These are phyloP conservation scores for Aspergillus sp. DNA, from an alignment of 2,329 filamentous ascomycete species.

Conservation along the genomic window DNA sequence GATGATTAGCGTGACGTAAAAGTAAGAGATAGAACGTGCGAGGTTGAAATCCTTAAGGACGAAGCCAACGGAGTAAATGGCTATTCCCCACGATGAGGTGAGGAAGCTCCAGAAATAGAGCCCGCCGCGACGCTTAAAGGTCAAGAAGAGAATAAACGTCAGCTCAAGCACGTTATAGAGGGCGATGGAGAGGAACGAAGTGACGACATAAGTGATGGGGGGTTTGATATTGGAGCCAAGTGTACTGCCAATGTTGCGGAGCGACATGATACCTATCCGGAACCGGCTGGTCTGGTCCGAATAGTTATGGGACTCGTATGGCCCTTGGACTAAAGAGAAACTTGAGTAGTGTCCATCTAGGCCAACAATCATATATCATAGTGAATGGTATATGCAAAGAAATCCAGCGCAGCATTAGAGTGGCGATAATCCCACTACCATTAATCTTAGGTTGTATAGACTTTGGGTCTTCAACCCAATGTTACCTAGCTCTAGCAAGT, in stretches of 20 bases:
- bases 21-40: neutral
- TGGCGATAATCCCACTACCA: too few relatives aligned
- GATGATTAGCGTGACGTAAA: slow-evolving; percentile 1
- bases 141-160: slow-evolving; percentile 1
- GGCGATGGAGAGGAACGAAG: neutral
- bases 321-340: too few relatives aligned
- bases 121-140: slow-evolving; percentile 2
- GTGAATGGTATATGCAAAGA: too few relatives aligned
- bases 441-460: too few relatives aligned
- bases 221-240: neutral
- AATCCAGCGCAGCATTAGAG: too few relatives aligned
- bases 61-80: slow-evolving; percentile 1
- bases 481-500: too few relatives aligned
- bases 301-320: too few relatives aligned
- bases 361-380: too few relatives aligned
- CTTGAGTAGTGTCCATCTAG: too few relatives aligned
- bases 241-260: neutral
- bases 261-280: neutral
- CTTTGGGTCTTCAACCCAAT: too few relatives aligned
- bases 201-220: neutral
- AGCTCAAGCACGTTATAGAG: slow-evolving; percentile 1
- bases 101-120: slow-evolving; percentile 5
- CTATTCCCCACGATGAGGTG: slow-evolving; percentile 1
- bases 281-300: too few relatives aligned
- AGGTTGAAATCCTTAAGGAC: slow-evolving; percentile 2